These are phyloP conservation scores for Phytophthora uliginosa DNA, from an alignment of 352 stramenopile species.

Conservation along the genomic window DNA sequence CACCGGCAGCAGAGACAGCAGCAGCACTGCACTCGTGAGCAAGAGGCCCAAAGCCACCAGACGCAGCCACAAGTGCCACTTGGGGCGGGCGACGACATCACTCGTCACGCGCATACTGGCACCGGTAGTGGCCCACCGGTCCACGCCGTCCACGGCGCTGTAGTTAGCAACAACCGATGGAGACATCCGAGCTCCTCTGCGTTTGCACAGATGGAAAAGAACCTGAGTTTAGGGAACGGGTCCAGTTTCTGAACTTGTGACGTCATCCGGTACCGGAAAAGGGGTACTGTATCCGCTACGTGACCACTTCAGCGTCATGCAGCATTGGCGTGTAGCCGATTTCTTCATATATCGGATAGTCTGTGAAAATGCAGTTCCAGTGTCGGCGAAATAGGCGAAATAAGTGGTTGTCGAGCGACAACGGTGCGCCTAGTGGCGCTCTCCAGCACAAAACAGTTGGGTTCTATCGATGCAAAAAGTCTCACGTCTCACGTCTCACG, in stretches of 20 bases:
- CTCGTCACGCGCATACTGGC: conserved; percentile 10
- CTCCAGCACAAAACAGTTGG: no score
- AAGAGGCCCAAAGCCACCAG: conserved; percentile 26
- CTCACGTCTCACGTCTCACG: no score
- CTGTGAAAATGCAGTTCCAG: no score
- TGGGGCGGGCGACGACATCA: not conserved
- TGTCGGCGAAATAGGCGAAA: no score
- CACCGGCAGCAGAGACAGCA: conserved; percentile 60
- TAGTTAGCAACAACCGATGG: conserved; percentile 34
- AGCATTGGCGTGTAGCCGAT: not conserved
- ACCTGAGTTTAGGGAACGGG: not conserved
- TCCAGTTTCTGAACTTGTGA: conserved; percentile 15
- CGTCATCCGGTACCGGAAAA: conserved; percentile 1
- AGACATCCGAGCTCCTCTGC: conserved; percentile 16
- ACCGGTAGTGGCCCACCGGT: conserved; percentile 17
- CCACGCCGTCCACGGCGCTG: conserved; percentile 21
- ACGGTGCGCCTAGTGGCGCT: no score
- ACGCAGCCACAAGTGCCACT: conserved; percentile 37
- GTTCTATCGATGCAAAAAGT: no score
- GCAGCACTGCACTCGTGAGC: conserved; percentile 13
- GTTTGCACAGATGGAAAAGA: not conserved
- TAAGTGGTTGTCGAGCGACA: no score
- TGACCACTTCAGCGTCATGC: not conserved
- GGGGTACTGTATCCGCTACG: not conserved
- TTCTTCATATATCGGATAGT: not conserved